Base-by-base conservation (phyloP, 371 early-diverging fungal genomes). In the Mortierella sp. region DNA sequence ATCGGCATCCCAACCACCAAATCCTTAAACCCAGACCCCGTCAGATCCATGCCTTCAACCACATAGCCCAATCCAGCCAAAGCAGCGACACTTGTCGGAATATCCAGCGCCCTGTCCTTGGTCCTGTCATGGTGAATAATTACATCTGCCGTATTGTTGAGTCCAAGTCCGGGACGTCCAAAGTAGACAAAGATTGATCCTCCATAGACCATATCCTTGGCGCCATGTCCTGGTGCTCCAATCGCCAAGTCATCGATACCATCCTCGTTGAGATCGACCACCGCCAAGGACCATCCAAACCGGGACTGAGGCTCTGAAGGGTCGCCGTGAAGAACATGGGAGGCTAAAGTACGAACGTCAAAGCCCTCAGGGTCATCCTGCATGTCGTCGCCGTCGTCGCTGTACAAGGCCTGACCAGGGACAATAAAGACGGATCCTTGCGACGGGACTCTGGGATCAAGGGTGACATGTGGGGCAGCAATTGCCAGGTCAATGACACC, bases 241-340 rank as follows among this genome's bases (percentile, higher is more conserved):
- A 98, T 92, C 0, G 92, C 96, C 42, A 98, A 89, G 86, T 98
- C 97, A 78, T 96, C 97, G 38, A 97, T 92, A 0, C 98, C 97
- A 82, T 98, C 98, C 16, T 89, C 81, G 81, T 98, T 97, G 38
- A 96, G 79, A 85, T 98, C 98, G 2, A 97, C 88, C 2, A 94
- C 93, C 0, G 94, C 91, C 75, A 96, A 78, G 0, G 95, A 89
- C 88, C 94, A 91, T 1, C 97, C 98, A 84, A 97, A 97, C n/a
- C 95, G 89, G 11, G 94, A 91, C 13, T 90, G 88, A 2, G 81
- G 85, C 63, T 81, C 78, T 0, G 74, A 24, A 8, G 70, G 70
- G 16, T 87, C 73, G 1, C 90, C 91, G 38, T 80, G 65, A 28
- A 91, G 65, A 0, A 88, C 70, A 1, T 68, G 76, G 0, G 79